These are phyloP conservation scores for Cercospora sesami DNA, from an alignment of 2,329 filamentous ascomycete species.

Conservation along the genomic window DNA sequence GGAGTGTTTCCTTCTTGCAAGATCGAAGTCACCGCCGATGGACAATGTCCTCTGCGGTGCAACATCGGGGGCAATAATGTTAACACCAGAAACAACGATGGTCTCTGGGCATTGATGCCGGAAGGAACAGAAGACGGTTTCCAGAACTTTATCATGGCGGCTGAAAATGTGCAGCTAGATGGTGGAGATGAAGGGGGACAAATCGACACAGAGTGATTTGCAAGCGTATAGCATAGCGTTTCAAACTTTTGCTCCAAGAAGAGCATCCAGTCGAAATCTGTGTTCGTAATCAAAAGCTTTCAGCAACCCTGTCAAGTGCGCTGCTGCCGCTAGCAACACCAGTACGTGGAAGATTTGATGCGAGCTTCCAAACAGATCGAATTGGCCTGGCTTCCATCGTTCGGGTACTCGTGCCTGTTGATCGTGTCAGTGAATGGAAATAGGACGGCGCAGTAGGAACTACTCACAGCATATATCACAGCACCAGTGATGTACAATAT, in stretches of 20 bases:
- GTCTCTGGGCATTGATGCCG: constrained; percentile 1
- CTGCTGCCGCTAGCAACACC: constrained; percentile 76
- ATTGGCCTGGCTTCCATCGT: constrained; percentile 70
- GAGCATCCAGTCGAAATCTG: constrained; percentile 8
- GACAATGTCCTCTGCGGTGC: constrained; percentile 4
- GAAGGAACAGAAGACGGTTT: neutral
- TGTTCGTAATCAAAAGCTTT: constrained; percentile 88
- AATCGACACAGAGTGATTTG: neutral
- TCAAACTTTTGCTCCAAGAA: neutral
- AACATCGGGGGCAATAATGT: constrained; percentile 3
- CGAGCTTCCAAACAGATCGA: constrained; percentile 89
- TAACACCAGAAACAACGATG: neutral
- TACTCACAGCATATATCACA: constrained; percentile 74
- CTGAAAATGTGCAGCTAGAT: neutral
- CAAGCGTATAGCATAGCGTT: neutral
- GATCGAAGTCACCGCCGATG: constrained; percentile 7
- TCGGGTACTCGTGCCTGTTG: constrained; percentile 75
- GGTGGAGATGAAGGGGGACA: neutral
- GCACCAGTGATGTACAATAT: constrained; percentile 83
- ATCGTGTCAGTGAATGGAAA: neutral
- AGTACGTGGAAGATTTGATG: constrained; percentile 96
- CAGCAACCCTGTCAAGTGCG: constrained; percentile 77
- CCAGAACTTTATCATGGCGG: constrained; percentile 5
- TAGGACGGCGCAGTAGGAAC: neutral
- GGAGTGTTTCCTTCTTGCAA: neutral